Evolutionary conservation across 768 basidiomycete species (phyloP).

Genomic region (Tulasnella calospora): DNA sequence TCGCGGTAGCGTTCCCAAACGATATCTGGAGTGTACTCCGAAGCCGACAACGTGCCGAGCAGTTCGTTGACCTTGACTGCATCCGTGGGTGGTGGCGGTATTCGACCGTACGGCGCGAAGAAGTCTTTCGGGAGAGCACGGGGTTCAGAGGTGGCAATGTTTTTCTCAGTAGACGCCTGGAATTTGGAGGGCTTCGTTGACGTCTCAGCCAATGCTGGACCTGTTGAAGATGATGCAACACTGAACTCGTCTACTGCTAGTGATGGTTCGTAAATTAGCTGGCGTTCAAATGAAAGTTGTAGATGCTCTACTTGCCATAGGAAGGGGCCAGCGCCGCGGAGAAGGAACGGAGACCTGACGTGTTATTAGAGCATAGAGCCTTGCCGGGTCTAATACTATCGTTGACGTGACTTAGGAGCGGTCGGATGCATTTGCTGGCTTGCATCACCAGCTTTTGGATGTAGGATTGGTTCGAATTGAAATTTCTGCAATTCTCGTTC

Average conservation of each 20-base stretch:
- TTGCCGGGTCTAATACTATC: not conserved
- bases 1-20: slow-evolving; percentile 64
- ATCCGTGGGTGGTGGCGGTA: not conserved
- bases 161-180: not conserved
- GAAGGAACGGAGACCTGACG: not conserved
- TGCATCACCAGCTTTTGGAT: not conserved
- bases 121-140: slow-evolving; percentile 3
- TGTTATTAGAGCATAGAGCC: not conserved
- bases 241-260: not conserved
- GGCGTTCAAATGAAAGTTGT: not conserved
- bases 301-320: not conserved
- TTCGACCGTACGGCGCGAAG: not conserved
- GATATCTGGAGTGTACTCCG: not conserved
- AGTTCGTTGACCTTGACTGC: not conserved
- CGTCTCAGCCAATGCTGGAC: not conserved
- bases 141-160: not conserved
- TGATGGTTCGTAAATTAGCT: not conserved
- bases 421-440: slow-evolving; percentile 2
- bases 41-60: not conserved
- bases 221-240: not conserved
- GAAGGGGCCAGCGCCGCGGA: not conserved
- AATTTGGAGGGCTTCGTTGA: not conserved
- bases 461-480: not conserved
- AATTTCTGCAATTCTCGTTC: slow-evolving; percentile 4
- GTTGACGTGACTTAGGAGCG: slow-evolving; percentile 8